These are phyloP conservation scores for Prunus yedoensis DNA, from an alignment of 331 rosid species.

Conservation along the genomic window DNA sequence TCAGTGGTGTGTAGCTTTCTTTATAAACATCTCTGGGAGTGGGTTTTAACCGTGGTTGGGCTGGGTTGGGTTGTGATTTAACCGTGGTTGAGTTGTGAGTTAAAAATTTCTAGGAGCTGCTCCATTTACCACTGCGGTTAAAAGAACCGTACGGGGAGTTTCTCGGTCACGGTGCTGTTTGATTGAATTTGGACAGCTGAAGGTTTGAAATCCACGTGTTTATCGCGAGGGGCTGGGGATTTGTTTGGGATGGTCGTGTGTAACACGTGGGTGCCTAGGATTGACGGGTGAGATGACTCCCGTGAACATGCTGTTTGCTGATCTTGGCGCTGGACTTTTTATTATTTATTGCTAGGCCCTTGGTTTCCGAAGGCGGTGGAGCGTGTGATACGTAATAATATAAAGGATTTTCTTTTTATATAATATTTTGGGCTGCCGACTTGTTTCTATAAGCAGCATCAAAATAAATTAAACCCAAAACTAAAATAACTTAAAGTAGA, in stretches of 20 bases:
- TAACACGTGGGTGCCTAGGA: background rate
- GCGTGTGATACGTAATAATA: background rate
- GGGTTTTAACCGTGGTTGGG: slow-evolving; percentile 38
- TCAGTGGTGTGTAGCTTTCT: slow-evolving; percentile 32
- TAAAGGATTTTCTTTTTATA: too few relatives aligned
- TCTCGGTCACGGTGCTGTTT: slow-evolving; percentile 13
- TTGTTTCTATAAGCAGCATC: too few relatives aligned
- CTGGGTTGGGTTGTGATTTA: background rate
- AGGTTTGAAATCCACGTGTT: background rate
- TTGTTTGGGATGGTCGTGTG: background rate
- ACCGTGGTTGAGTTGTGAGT: slow-evolving; percentile 31
- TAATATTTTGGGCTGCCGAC: too few relatives aligned
- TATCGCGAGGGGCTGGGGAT: background rate
- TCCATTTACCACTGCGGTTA: slow-evolving; percentile 46
- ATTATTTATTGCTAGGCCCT: background rate
- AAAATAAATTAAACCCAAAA: too few relatives aligned
- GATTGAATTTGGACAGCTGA: background rate
- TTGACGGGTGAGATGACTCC: background rate
- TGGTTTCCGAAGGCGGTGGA: background rate
- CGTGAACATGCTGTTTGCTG: background rate
- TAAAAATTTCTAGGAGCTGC: slow-evolving; percentile 20
- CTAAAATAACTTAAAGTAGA: too few relatives aligned
- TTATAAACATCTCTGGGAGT: slow-evolving; percentile 51
- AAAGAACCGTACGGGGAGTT: slow-evolving; percentile 7
- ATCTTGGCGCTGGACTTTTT: background rate